Evolutionary conservation across 2,329 filamentous ascomycete genomes (phyloP), one percentile per base, ranked within the genome.

Genomic region (Fusarium graminum): DNA sequence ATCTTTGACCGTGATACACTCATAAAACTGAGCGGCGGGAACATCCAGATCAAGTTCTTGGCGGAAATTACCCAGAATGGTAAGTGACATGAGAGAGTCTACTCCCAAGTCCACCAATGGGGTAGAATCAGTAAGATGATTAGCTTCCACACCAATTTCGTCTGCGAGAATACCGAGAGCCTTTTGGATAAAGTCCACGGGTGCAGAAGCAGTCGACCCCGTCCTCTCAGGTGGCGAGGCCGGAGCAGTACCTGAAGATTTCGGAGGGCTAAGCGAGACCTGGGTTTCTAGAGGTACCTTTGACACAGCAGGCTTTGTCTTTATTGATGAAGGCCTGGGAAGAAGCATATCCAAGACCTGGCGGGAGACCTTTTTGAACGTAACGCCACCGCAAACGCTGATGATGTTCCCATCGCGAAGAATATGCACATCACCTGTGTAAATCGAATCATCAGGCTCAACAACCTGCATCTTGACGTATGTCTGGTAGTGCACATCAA

Each of bases 71-170:
- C 36, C 19, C 26, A 36, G 16, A 25, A 51, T 51, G 12, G 40
- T 26, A 7, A 51, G 40, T 5, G 50, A 26, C 40, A 52, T 43
- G 6, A 52, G 29, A n/a, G 50, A 52, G 16, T 52, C 50, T 3
- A 52, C 40, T 9, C 50, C 50, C 9, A 44, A 14, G 40, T 52
- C 50, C 19, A 40, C 50, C 4, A 52, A n/a, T 17, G 25, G 14
- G 4, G 40, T 43, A 13, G 29, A 19, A 28, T 52, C 40, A 13
- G 30, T 19, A n/a, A 43, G 22, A n/a, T 32, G 28, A 17, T 29
- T 19, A 8, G 34, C 16, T 13, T 46, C 44, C 16, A 29, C 30
- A 16, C 44, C 44, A 14, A 29, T 46, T 14, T 46, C 44, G 12
- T 26, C 19, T 17, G 29, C 13, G 11, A 46, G 25, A 25, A 46